Evolutionary conservation across 768 basidiomycete genomes (phyloP).

Genomic region (Boletales sp.): DNA sequence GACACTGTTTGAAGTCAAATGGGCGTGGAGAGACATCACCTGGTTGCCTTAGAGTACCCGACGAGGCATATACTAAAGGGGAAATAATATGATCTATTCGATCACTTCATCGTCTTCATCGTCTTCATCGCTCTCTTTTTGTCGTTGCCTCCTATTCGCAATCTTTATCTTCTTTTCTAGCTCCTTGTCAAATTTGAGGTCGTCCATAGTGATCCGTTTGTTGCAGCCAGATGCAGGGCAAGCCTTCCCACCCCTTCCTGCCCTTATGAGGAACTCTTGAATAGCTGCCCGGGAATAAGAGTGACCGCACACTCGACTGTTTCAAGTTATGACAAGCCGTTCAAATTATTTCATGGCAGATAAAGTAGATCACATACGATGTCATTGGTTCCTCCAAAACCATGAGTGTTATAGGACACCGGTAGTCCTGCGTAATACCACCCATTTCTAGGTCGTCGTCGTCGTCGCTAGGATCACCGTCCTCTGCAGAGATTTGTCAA

Average conservation of each 20-base stretch:
- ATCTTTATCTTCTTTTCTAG: constrained; percentile 63
- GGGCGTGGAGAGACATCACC: no score
- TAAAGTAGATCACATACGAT: constrained; percentile 54
- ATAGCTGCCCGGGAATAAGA: constrained; percentile 78
- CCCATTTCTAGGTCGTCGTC: constrained; percentile 91
- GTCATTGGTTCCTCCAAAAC: constrained; percentile 71
- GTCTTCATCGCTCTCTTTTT: constrained; percentile 34
- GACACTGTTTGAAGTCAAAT: no score
- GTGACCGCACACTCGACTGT: constrained; percentile 69
- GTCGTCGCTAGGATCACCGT: constrained; percentile 74
- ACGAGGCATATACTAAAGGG: no score
- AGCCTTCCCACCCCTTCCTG: constrained; percentile 32
- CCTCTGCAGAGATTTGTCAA: constrained; percentile 44
- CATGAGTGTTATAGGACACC: constrained; percentile 75
- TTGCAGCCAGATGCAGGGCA: constrained; percentile 78
- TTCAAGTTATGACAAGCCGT: not conserved
- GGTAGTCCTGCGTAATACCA: constrained; percentile 78
- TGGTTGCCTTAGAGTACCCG: no score
- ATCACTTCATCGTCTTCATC: constrained; percentile 55
- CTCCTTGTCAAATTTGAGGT: constrained; percentile 52
- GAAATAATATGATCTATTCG: constrained; percentile 34
- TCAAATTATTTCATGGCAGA: constrained; percentile 1
- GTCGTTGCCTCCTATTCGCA: constrained; percentile 49
- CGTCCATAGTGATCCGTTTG: constrained; percentile 47
- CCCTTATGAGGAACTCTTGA: constrained; percentile 50